Base-by-base conservation (phyloP, 371 early-diverging fungal genomes). In the Scutellospora calospora region DNA sequence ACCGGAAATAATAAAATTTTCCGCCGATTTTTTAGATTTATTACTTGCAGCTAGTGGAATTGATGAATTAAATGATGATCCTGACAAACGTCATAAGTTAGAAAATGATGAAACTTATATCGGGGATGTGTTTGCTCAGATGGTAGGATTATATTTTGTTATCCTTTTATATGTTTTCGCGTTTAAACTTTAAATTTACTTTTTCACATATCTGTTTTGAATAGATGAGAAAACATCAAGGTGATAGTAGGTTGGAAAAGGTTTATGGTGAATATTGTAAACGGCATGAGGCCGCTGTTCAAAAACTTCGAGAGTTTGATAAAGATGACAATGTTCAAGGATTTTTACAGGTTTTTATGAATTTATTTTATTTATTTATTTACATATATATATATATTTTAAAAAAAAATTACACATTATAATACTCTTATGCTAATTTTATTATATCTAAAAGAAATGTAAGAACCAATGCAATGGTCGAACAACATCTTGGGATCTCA, bases 401-500 rank as follows among this genome's bases (percentile, higher is more conserved):
- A n/a, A n/a, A n/a, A n/a, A n/a, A n/a, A n/a, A n/a, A n/a, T n/a
- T n/a, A n/a, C n/a, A n/a, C n/a, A n/a, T n/a, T n/a, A n/a, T n/a
- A n/a, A n/a, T n/a, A n/a, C n/a, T n/a, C n/a, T n/a, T n/a, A n/a
- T n/a, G n/a, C n/a, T n/a, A n/a, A n/a, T 22, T 25, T 57, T 0
- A 6, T 52, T 45, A 0, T 54, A 54, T 51, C 2, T 22, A 16
- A 0, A 79, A 88, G 87, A 80, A 81, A 80, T 91, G 90, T 76
- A 89, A 87, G 59, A 82, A 85, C 75, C 84, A 87, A 80, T 83
- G 90, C 74, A 82, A 91, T 83, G 91, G 90, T 20, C 86, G 87
- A 62, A 94, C 95, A 1, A 89, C 87, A 9, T 91, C 93, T 51
- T 96, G 96, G 95, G 95, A 95, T 87, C 83, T 96, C 31, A 88